Base-by-base conservation (phyloP, 2,329 filamentous ascomycete species). In the Scedosporium aurantiacum region DNA sequence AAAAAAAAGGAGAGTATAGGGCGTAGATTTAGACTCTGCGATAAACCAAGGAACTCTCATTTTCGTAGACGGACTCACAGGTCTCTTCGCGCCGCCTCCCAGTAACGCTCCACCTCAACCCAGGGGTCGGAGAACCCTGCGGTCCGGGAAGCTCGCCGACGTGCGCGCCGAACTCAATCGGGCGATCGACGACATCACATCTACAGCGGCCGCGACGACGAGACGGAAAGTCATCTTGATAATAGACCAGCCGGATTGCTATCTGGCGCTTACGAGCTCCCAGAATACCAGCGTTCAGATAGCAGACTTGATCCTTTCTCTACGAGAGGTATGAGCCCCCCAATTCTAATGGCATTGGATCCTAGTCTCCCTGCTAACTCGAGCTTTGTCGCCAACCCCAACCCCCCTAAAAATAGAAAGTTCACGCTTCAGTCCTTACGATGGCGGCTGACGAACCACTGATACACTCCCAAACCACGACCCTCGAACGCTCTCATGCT, bases 381-480 rank as follows among this genome's bases (percentile, higher is more conserved):
- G 16, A 56, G 27, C 25, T 12, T n/a, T 41, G 12, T 3, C 16
- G 3, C 57, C 10, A n/a, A n/a, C n/a, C n/a, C n/a, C n/a, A n/a
- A n/a, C 14, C 50, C 56, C 16, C 60, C 60, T 64, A 56, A 23
- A 45, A 18, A 62, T 67, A 88, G 84, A 75, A 79, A 65, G 82
- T 85, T 4, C 79, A 91, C 74, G 78, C 86, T 60, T 83, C 85
- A 2, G 73, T 94, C 18, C 67, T 94, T 50, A 83, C 87, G 0
- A 70, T 89, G 27, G 79, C 88, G n/a, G 88, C 90, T 25, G 91
- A 94, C 70, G 78, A 82, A 1, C 86, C 92, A 1, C 79, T 96
- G 32, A 74, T 92, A 59, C 80, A 82, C 32, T 70, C 74, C 25
- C 82, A 82, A 65, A 71, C 76, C 18, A 89, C 88, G 10, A 80